Evolutionary conservation across 140 eudicot species (phyloP), one percentile per base, ranked within the genome.

Genomic region (Oenanthe javanica): DNA sequence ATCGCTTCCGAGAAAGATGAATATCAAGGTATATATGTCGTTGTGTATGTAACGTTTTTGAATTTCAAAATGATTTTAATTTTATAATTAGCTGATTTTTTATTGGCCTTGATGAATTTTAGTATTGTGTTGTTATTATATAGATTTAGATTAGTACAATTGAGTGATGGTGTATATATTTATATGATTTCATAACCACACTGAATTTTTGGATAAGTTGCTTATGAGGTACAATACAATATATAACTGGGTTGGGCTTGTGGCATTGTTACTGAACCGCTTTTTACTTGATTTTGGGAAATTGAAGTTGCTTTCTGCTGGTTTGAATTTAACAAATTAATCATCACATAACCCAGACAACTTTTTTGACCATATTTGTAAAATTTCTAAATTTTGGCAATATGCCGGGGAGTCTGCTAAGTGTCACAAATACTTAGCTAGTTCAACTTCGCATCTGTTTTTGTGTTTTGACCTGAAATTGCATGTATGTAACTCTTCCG

Each of bases 1-100:
- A 88, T 78, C 72, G 93, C 79, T 21, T 88, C 95, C 47, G 91
- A 89, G 89, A 93, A 91, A 61, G 91, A 85, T 52, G 97, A 89
- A 7, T 93, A 88, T 83, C 57, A 79, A 84, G 98, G 98, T 93
- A 54, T 25, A 38, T 63, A 48, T 75, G 43, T 48, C 5, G 4
- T 25, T 23, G 12, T 4, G 13, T 49, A 48, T 21, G 18, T 46
- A n/a, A 4, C n/a, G 0, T 3, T 45, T 19, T 5, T 8, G 1
- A 42, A 15, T 42, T 42, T 18, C 1, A 5, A 11, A 71, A 31
- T 31, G 48, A 12, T 71, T 42, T 6, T 46, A 21, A n/a, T 73
- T 19, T 72, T 40, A 1, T 43, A 3, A 72, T 72, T 43, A 43
- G 77, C 69, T 61, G 36, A 21, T 61, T 61, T 61, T 13, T 16